Conservation (phyloP, 148 eudicot genomes). For the Rhododendron henanense region DNA sequence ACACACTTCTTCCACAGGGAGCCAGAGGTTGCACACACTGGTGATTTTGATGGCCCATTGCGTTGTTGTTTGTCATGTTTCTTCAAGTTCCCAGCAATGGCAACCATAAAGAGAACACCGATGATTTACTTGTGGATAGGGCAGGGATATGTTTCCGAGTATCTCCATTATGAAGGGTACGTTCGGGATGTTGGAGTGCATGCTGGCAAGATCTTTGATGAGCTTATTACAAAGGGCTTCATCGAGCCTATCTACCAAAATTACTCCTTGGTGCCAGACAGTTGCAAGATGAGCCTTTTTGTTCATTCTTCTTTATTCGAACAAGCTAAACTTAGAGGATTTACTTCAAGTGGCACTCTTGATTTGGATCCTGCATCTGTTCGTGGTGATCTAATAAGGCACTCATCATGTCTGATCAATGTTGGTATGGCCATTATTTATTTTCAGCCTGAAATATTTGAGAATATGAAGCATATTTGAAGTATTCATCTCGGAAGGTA, state of each 20-base stretch:
- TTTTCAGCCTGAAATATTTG: constrained; percentile 19
- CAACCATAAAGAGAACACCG: background rate
- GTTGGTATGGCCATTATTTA: constrained; percentile 23
- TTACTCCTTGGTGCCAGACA: no score
- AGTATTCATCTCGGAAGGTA: constrained; percentile 53
- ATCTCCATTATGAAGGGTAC: no score
- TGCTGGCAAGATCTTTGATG: constrained; percentile 13
- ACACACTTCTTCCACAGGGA: background rate
- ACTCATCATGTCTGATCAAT: constrained; percentile 22
- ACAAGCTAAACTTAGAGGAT: no score
- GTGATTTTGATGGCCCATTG: background rate
- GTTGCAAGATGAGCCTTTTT: no score
- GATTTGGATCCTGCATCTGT: background rate
- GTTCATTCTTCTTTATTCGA: no score
- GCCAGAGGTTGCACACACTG: background rate
- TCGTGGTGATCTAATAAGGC: background rate
- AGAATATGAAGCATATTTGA: constrained; percentile 28
- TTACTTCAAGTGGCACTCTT: no score
- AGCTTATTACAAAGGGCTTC: constrained; percentile 21
- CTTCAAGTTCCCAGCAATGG: background rate
- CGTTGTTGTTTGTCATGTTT: background rate
- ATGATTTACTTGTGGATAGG: background rate
- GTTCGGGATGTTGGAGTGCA: background rate
- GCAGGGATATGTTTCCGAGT: background rate
- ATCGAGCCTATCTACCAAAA: constrained; percentile 4